These are phyloP conservation scores for Fragosphaeria purpurea DNA, from an alignment of 2,329 filamentous ascomycete species.

Conservation along the genomic window DNA sequence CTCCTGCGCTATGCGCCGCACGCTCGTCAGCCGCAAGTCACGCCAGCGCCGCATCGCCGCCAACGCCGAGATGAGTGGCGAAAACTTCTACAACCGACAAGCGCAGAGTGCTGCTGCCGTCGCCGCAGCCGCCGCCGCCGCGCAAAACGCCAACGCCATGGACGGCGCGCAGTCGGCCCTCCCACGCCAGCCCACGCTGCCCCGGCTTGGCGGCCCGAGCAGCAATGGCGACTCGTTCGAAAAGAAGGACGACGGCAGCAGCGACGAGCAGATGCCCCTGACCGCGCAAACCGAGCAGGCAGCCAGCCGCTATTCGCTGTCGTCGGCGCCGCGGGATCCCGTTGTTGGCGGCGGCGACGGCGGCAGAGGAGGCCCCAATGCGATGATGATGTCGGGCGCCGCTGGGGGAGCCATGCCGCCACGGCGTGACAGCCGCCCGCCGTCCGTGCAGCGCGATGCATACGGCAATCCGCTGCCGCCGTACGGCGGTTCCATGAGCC, in stretches of 20 bases:
- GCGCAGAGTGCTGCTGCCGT: slow-evolving; percentile 34
- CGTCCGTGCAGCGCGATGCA: slow-evolving; percentile 42
- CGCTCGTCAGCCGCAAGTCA: slow-evolving; percentile 84
- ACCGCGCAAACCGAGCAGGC: slow-evolving; percentile 53
- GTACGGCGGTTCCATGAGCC: slow-evolving; percentile 42
- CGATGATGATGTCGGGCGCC: slow-evolving; percentile 19
- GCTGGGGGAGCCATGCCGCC: slow-evolving; percentile 12
- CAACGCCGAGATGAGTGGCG: slow-evolving; percentile 94
- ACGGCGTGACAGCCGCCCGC: slow-evolving; percentile 17
- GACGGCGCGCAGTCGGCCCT: background rate
- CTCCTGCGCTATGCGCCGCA: slow-evolving; percentile 89
- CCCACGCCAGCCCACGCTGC: slow-evolving; percentile 43
- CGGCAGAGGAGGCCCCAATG: no score
- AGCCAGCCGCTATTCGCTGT: slow-evolving; percentile 33
- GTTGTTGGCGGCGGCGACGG: slow-evolving; percentile 26
- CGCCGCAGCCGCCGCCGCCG: slow-evolving; percentile 27
- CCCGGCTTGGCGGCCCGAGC: slow-evolving; percentile 46
- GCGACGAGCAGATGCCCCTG: slow-evolving; percentile 62
- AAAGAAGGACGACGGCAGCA: slow-evolving; percentile 48
- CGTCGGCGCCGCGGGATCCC: slow-evolving; percentile 41
- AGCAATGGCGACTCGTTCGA: slow-evolving; percentile 51
- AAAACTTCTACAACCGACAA: slow-evolving; percentile 76
- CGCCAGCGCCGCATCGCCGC: slow-evolving; percentile 83
- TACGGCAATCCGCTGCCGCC: slow-evolving; percentile 49
- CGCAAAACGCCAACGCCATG: slow-evolving; percentile 12